These are phyloP conservation scores for Lodderomyces margitis DNA, from an alignment of 1,139 yeast species.

Conservation along the genomic window DNA sequence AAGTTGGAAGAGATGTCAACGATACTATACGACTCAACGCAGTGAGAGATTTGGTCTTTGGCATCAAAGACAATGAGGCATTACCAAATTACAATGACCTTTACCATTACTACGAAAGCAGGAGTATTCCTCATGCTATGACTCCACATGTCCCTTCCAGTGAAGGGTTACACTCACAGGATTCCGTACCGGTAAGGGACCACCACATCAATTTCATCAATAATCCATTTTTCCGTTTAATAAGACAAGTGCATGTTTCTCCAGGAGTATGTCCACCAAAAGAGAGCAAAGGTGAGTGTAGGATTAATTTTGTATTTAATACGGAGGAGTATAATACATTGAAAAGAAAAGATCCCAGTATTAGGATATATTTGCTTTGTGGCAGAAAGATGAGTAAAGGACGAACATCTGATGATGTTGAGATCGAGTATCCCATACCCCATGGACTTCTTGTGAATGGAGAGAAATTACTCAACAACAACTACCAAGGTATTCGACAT, in stretches of 20 bases:
- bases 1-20: slow-evolving; percentile 29
- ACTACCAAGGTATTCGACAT: slow-evolving; percentile 59
- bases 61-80: background rate
- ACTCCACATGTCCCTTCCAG: background rate
- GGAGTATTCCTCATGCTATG: background rate
- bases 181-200: slow-evolving; percentile 21
- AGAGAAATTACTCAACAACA: slow-evolving; percentile 36
- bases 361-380: slow-evolving; percentile 45
- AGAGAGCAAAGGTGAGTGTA: slow-evolving; percentile 40
- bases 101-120: slow-evolving; percentile 3
- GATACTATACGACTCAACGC: slow-evolving; percentile 35
- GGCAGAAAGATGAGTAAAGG: slow-evolving; percentile 33
- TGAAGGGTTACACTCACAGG: slow-evolving; percentile 11
- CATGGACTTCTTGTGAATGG: slow-evolving; percentile 55
- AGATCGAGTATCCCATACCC: slow-evolving; percentile 57
- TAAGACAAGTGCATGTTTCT: slow-evolving; percentile 42
- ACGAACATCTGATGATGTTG: slow-evolving; percentile 29
- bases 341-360: slow-evolving; percentile 20
- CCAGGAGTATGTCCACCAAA: slow-evolving; percentile 31
- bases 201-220: slow-evolving; percentile 47
- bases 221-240: slow-evolving; percentile 52
- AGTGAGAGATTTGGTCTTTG: background rate
- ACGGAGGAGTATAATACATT: slow-evolving; percentile 29
- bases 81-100: background rate
- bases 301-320: slow-evolving; percentile 38